Percentiles rank a stretch among this genome's conserved stretches.
Evolutionary conservation across 2,329 filamentous ascomycete genomes (phyloP).

Genomic region (Aaosphaeria arxii): DNA sequence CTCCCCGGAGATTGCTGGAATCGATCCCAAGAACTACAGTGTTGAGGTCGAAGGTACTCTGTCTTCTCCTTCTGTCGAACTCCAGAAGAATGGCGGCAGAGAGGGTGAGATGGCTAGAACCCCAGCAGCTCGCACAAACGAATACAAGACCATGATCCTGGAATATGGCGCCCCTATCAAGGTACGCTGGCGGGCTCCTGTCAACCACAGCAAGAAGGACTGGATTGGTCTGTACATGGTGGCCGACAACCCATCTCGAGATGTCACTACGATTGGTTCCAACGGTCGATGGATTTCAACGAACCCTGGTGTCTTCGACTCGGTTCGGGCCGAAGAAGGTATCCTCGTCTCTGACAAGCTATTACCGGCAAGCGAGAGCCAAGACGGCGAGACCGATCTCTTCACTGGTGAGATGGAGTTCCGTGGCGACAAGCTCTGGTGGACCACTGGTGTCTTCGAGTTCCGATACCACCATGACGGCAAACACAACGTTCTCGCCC

Average conservation of each 20-base stretch:
- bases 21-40: slow-evolving; percentile 76
- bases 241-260: slow-evolving; percentile 84
- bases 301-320: slow-evolving; percentile 72
- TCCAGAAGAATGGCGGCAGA: slow-evolving; percentile 65
- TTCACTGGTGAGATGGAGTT: slow-evolving; percentile 83
- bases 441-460: slow-evolving; percentile 94
- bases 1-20: slow-evolving; percentile 74
- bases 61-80: slow-evolving; percentile 45
- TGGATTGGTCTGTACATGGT: slow-evolving; percentile 98
- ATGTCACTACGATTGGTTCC: slow-evolving; percentile 78
- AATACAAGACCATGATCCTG: slow-evolving; percentile 72
- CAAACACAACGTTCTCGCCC: slow-evolving; percentile 88
- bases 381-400: slow-evolving; percentile 55
- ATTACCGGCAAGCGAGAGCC: slow-evolving; percentile 42
- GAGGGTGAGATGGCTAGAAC: slow-evolving; percentile 69
- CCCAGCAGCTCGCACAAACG: slow-evolving; percentile 57
- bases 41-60: slow-evolving; percentile 69
- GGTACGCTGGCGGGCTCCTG: slow-evolving; percentile 85
- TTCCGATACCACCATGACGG: slow-evolving; percentile 96
- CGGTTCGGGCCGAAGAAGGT: slow-evolving; percentile 69
- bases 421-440: slow-evolving; percentile 90
- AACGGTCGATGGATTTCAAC: slow-evolving; percentile 88
- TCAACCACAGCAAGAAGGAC: slow-evolving; percentile 83
- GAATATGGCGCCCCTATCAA: slow-evolving; percentile 89
- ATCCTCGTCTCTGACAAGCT: slow-evolving; percentile 68